Evolutionary conservation across 305 asterid species (phyloP), one percentile per base, ranked within the genome.

Genomic region (Fraxinus platypoda): DNA sequence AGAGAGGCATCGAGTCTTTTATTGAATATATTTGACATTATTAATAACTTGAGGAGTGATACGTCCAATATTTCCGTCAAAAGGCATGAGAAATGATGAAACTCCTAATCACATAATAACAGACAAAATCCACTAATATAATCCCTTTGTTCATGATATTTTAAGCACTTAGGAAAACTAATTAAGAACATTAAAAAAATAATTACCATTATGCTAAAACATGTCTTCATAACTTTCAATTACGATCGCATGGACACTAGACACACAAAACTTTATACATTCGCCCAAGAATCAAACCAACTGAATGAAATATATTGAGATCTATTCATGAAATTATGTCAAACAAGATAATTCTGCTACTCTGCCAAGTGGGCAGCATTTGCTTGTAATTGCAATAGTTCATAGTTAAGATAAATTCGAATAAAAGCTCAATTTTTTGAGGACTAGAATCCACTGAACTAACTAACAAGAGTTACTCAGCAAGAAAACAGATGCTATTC

Each of bases 91-190:
- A 33, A 1, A 12, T 46, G 78, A 15, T 19, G 54, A 31, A 23
- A 64, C 72, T 23, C 71, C 17, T 62, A 75, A n/a, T 75, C 71
- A 75, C 75, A 38, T 17, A 26, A 74, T 66, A 5, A 34, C 26
- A 38, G 78, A 81, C 34, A 78, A 74, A 34, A 17, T 37, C 12
- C 37, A 74, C 68, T 72, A 66, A 64, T 28, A 64, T 49, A 70
- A 43, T 31, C 28, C 54, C 19, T 35, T 11, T 75, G 57, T 52
- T 74, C 78, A 82, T 46, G 26, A 59, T 81, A 75, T 25, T 12
- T 68, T 12, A 28, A 68, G 74, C 74, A 62, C 74, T 13, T 11
- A 12, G 74, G 38, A 28, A 68, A 26, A 68, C 37, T 28, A 68
- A 30, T 26, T 12, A 26, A 72, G 37, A 70, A 38, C 34, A 43